phyloP scores from a whole-genome alignment of 257 asterid genomes.

The Gardenia jasminoides region DNA sequence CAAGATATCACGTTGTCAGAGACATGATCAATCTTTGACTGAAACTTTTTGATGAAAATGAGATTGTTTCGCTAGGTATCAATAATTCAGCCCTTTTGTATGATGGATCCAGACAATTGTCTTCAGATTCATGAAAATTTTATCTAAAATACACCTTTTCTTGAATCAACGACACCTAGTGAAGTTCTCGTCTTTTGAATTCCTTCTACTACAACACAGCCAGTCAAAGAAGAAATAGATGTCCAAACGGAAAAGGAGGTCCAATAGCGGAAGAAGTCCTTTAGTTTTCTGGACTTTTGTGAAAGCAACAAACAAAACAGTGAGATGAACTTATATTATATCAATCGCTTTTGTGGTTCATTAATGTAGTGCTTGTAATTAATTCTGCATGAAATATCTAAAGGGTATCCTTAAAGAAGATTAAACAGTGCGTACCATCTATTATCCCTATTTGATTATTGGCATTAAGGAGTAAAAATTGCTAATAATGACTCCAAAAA shows the following conservation, averaged over 20 bases:
- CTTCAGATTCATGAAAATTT: neutral
- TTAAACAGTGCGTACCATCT: neutral
- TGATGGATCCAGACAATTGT: neutral
- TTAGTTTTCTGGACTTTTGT: constrained; percentile 10
- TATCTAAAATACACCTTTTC: neutral
- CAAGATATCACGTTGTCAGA: neutral
- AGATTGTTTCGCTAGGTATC: neutral
- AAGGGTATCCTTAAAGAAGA: neutral
- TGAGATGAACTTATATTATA: neutral
- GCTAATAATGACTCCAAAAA: neutral
- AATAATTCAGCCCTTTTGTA: constrained; percentile 10
- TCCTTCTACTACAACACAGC: neutral
- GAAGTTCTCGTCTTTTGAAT: too few relatives aligned
- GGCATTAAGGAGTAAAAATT: neutral
- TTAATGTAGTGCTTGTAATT: neutral
- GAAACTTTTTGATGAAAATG: constrained; percentile 3
- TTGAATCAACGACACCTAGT: neutral
- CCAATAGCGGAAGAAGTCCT: constrained; percentile 8
- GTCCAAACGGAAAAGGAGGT: neutral
- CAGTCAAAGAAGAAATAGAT: constrained; percentile 8
- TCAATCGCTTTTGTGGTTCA: neutral
- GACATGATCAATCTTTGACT: constrained; percentile 22
- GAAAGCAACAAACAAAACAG: constrained; percentile 13
- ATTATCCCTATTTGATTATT: neutral
- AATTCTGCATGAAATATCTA: neutral